Conservation (phyloP, 345 rosid species). For the Corymbia maculata region DNA sequence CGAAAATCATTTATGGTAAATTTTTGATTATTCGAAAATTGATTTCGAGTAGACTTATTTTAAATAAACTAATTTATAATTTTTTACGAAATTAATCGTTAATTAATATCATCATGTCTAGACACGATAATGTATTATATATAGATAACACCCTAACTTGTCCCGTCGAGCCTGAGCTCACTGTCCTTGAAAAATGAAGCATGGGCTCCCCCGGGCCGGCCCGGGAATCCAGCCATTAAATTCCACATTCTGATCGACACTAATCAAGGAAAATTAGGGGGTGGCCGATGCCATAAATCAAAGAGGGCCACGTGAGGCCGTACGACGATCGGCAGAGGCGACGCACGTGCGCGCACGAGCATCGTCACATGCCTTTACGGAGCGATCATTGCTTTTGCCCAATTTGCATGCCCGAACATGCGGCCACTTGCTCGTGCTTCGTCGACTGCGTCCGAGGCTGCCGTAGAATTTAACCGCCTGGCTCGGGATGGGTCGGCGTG, state of each 20-base stretch:
- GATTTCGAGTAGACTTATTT: no score
- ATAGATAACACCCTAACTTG: not conserved
- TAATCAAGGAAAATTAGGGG: not conserved
- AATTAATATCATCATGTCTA: not conserved
- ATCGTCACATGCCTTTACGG: not conserved
- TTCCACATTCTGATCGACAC: not conserved
- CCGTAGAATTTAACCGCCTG: fast-evolving
- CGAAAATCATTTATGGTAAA: no score
- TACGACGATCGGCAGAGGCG: not conserved
- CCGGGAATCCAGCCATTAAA: not conserved
- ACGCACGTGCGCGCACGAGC: not conserved
- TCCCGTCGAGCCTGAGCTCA: not conserved
- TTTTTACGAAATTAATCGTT: no score
- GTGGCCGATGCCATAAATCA: not conserved
- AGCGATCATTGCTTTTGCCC: not conserved
- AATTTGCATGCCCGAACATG: not conserved
- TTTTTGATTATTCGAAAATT: no score
- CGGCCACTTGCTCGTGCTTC: not conserved
- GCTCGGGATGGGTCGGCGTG: not conserved
- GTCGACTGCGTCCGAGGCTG: not conserved
- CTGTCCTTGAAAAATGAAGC: not conserved
- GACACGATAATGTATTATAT: not conserved
- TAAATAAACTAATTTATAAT: not conserved
- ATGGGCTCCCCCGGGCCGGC: not conserved
- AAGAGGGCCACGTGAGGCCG: not conserved